These are phyloP conservation scores for Parasitella parasitica DNA, from an alignment of 371 early-diverging fungal genomes.

Conservation along the genomic window DNA sequence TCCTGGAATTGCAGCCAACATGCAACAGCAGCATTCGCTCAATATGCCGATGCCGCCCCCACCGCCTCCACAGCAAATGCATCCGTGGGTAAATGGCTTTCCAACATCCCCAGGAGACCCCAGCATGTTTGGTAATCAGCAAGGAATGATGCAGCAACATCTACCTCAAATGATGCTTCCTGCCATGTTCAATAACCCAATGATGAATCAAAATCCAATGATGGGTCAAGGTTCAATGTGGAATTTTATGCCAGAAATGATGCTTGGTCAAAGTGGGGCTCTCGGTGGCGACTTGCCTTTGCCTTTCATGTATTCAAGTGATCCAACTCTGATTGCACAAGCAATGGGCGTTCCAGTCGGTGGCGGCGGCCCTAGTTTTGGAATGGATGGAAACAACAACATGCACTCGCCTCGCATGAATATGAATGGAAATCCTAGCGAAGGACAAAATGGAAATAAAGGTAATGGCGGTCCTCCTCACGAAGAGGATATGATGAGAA, in stretches of 20 bases:
- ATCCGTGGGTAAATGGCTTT: neutral
- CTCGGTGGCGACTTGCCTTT: slow-evolving; percentile 1
- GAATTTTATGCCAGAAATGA: slow-evolving; percentile 12
- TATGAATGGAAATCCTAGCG: neutral
- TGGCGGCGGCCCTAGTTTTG: neutral
- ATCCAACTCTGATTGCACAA: slow-evolving; percentile 6
- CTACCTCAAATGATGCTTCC: slow-evolving; percentile 3
- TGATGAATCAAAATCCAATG: slow-evolving; percentile 1
- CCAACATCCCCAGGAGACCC: neutral
- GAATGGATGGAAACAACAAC: neutral
- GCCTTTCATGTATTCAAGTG: slow-evolving; percentile 2
- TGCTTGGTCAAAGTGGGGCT: neutral
- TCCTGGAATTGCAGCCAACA: neutral
- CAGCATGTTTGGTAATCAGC: neutral
- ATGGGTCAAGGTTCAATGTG: neutral
- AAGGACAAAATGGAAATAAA: neutral
- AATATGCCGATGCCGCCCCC: neutral
- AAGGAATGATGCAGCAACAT: neutral
- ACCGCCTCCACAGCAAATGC: neutral
- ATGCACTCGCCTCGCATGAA: neutral
- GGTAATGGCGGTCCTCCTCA: neutral
- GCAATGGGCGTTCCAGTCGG: neutral
- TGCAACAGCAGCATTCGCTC: neutral
- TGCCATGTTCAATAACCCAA: slow-evolving; percentile 12
- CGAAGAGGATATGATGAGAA: neutral